Evolutionary conservation across 176 grass and related monocot genomes (phyloP).

Genomic region (Hsuehochloa calcarea): DNA sequence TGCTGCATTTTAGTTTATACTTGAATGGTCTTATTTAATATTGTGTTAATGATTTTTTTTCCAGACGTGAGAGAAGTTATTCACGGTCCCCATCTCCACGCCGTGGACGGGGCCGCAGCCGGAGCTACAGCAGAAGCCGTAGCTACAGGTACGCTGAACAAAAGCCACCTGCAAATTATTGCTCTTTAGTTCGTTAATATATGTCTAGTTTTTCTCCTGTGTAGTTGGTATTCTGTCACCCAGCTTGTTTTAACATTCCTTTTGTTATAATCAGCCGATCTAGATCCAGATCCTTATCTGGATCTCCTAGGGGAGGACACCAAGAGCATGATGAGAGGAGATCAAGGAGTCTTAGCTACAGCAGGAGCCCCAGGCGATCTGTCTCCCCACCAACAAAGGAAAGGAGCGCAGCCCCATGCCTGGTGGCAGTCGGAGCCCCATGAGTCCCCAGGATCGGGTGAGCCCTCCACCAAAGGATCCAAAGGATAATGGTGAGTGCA

Average conservation of each 20-base stretch:
- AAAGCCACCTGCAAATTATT: neutral
- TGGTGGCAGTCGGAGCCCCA: conserved; percentile 57
- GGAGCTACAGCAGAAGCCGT: conserved; percentile 72
- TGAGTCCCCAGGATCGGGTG: conserved; percentile 39
- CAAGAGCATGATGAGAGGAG: conserved; percentile 45
- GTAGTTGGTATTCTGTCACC: neutral
- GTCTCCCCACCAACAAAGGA: conserved; percentile 48
- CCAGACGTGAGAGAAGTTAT: conserved; percentile 70
- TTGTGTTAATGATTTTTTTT: neutral
- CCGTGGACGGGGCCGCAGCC: conserved; percentile 54
- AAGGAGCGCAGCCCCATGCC: conserved; percentile 53
- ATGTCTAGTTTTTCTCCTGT: neutral
- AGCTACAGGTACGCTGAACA: conserved; percentile 60
- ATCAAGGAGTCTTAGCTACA: conserved; percentile 76
- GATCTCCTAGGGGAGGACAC: conserved; percentile 57
- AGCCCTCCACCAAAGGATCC: conserved; percentile 57
- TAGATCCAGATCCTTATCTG: conserved; percentile 49
- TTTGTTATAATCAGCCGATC: conserved; percentile 25
- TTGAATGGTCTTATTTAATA: neutral
- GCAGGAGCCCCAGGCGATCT: conserved; percentile 68
- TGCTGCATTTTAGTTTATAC: neutral
- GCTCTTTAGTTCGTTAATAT: neutral
- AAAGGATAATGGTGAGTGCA: conserved; percentile 51
- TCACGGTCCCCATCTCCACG: conserved; percentile 75
- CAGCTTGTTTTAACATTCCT: neutral